A percentile compares a stretch with the other conserved stretches of the same genome.
These are phyloP conservation scores for Phialophora chinensis DNA, from an alignment of 2,329 filamentous ascomycete genomes.

Conservation along the genomic window DNA sequence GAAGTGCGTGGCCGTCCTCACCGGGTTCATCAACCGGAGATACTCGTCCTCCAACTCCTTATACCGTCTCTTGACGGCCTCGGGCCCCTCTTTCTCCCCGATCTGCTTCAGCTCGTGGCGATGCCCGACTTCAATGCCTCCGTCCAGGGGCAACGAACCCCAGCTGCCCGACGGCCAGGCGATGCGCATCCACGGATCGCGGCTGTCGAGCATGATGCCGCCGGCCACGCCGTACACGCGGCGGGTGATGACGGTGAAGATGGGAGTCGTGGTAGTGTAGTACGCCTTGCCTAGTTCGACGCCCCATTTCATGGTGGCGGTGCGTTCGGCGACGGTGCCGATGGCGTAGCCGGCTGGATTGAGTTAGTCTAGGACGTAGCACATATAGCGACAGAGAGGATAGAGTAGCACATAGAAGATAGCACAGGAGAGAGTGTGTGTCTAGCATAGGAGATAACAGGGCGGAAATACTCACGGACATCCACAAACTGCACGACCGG, in stretches of 20 bases:
- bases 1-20: slow-evolving; percentile 68
- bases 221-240: slow-evolving; percentile 69
- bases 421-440: not conserved
- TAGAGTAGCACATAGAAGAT: not conserved
- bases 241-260: slow-evolving; percentile 68
- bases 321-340: slow-evolving; percentile 66
- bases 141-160: slow-evolving; percentile 67
- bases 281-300: slow-evolving; percentile 67
- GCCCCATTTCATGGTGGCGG: slow-evolving; percentile 69
- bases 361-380: not conserved
- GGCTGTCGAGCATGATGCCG: slow-evolving; percentile 67
- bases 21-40: slow-evolving; percentile 66
- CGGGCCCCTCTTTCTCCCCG: slow-evolving; percentile 57
- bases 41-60: slow-evolving; percentile 66
- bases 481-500: slow-evolving; percentile 69
- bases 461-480: slow-evolving; percentile 50
- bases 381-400: too few species aligned
- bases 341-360: slow-evolving; percentile 63
- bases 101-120: slow-evolving; percentile 60
- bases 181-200: slow-evolving; percentile 65
- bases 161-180: slow-evolving; percentile 69
- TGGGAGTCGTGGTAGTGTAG: slow-evolving; percentile 66
- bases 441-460: not conserved
- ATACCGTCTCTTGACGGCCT: slow-evolving; percentile 62
- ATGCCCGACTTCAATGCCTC: slow-evolving; percentile 69